Conservation (phyloP, 2,329 filamentous ascomycete species). For the Trichoderma koningiopsis region DNA sequence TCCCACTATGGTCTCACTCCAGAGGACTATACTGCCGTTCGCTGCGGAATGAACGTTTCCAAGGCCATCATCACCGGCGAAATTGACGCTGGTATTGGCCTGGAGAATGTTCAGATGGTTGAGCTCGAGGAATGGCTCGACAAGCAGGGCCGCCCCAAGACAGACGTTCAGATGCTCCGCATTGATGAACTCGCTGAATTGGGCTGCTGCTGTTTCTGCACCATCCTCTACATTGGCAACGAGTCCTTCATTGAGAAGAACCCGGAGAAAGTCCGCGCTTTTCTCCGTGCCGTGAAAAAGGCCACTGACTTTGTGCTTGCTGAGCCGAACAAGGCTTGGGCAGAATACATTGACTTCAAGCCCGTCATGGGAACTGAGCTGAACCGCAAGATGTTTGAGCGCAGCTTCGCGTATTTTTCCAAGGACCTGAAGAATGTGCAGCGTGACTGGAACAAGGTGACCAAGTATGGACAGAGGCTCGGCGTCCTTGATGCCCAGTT, state of each 20-base stretch:
- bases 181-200: conserved; percentile 79
- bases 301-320: conserved; percentile 73
- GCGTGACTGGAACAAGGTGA: conserved; percentile 78
- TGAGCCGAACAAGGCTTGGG: conserved; percentile 64
- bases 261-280: conserved; percentile 65
- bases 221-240: conserved; percentile 79
- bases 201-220: conserved; percentile 83
- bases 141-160: conserved; percentile 60
- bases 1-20: conserved; percentile 75
- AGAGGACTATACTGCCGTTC: conserved; percentile 72
- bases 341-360: conserved; percentile 72
- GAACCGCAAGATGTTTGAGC: conserved; percentile 79
- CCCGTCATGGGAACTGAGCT: conserved; percentile 67
- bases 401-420: conserved; percentile 76
- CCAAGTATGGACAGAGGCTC: conserved; percentile 72
- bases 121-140: conserved; percentile 77
- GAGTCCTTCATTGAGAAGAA: conserved; percentile 68
- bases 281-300: conserved; percentile 72
- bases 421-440: conserved; percentile 72
- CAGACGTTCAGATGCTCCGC: conserved; percentile 76
- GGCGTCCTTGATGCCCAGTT: conserved; percentile 66
- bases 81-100: conserved; percentile 74
- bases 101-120: conserved; percentile 84
- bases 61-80: conserved; percentile 72
- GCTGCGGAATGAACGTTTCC: conserved; percentile 80